Evolutionary conservation across 768 basidiomycete species (phyloP).

Genomic region (Xanthoconium purpureum): DNA sequence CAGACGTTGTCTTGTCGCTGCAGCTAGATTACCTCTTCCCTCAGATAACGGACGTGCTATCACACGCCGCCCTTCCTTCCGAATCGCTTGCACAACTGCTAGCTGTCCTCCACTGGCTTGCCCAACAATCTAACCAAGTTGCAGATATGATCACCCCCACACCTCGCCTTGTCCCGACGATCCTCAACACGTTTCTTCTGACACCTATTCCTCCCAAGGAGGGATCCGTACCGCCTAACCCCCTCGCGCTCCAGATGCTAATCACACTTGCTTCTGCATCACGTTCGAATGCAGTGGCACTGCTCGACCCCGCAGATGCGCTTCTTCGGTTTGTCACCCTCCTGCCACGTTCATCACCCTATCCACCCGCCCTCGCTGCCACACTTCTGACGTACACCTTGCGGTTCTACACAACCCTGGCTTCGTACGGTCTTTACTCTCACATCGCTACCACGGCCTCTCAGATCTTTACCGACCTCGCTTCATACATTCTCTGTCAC

Average conservation of each 20-base stretch:
- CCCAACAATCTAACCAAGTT: conserved; percentile 51
- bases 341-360: conserved; percentile 46
- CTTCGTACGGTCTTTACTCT: conserved; percentile 75
- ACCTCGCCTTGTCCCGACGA: conserved; percentile 47
- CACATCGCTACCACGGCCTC: conserved; percentile 61
- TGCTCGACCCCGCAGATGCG: conserved; percentile 57
- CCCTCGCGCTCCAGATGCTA: conserved; percentile 54
- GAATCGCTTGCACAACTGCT: conserved; percentile 57
- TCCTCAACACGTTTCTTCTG: conserved; percentile 58
- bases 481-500: conserved; percentile 37
- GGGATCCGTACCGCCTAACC: conserved; percentile 36
- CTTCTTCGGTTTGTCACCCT: conserved; percentile 70
- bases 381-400: conserved; percentile 57
- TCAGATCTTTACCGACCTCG: conserved; percentile 52
- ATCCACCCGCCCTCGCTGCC: conserved; percentile 36
- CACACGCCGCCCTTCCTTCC: conserved; percentile 41
- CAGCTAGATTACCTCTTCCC: conserved; percentile 46
- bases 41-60: conserved; percentile 42
- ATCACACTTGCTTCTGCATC: conserved; percentile 59
- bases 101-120: conserved; percentile 57
- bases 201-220: conserved; percentile 45
- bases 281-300: conserved; percentile 57
- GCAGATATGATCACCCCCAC: conserved; percentile 53
- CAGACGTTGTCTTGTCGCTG: conserved; percentile 15
- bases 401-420: conserved; percentile 60